These are phyloP conservation scores for Sporisorium scitamineum DNA, from an alignment of 1,284 basidiomycete genomes.

Conservation along the genomic window DNA sequence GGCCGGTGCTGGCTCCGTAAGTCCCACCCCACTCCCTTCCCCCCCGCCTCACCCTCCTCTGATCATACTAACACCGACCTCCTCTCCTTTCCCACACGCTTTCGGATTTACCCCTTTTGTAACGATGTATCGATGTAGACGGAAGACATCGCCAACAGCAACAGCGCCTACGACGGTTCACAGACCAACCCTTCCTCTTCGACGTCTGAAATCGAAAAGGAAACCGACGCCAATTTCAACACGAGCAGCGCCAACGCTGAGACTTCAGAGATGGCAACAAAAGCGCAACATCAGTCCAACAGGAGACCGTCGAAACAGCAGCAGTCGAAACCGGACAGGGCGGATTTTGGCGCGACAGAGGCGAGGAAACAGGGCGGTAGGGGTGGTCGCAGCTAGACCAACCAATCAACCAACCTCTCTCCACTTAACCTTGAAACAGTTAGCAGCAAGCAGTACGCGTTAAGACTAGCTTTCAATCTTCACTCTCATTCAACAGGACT, in stretches of 20 bases:
- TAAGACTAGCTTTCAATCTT: no score
- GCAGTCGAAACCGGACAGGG: conserved; percentile 6
- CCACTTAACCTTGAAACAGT: no score
- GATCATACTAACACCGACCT: not conserved
- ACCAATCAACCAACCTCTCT: no score
- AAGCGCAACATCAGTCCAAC: conserved; percentile 8
- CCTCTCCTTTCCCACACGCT: no score
- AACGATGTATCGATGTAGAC: no score
- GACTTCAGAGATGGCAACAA: conserved; percentile 20
- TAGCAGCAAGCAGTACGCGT: no score
- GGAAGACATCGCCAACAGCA: conserved; percentile 40
- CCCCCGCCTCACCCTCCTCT: not conserved
- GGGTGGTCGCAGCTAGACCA: not conserved
- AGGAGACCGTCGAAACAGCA: conserved; percentile 19
- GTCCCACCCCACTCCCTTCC: not conserved
- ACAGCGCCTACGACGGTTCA: conserved; percentile 32
- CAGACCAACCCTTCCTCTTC: conserved; percentile 17
- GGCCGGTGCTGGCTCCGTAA: conserved; percentile 39
- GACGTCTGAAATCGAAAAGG: conserved; percentile 19
- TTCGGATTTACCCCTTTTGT: no score
- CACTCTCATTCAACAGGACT: no score
- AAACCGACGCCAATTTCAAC: conserved; percentile 27
- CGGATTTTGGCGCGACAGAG: conserved; percentile 28
- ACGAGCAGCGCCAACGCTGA: conserved; percentile 11
- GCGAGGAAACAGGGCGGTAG: conserved; percentile 31